Percentiles rank a stretch among this genome's conserved stretches.
phyloP scores from a whole-genome alignment of 192 early-diverging fungal species.

The Coemansia sp. region DNA sequence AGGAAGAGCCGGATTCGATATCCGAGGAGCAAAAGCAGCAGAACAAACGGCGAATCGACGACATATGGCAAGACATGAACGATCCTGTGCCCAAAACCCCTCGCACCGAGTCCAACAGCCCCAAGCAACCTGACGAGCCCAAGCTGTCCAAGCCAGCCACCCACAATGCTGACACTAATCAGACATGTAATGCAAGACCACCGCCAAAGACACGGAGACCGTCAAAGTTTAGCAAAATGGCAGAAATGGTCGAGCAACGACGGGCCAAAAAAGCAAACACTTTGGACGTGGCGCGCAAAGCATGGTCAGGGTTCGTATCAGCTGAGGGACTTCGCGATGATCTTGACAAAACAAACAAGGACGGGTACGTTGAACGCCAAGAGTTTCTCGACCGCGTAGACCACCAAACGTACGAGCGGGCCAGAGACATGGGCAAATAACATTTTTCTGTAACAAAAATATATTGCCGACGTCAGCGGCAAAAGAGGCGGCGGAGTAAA shows the following conservation, averaged over 20 bases:
- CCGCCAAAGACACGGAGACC: constrained; percentile 2
- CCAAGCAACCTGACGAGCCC: not conserved
- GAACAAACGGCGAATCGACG: constrained; percentile 44
- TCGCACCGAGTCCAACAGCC: constrained; percentile 9
- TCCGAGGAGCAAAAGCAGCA: constrained; percentile 17
- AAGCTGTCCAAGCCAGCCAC: not conserved
- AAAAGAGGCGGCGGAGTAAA: too few relatives aligned
- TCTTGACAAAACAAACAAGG: constrained; percentile 53
- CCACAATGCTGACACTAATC: too few relatives aligned
- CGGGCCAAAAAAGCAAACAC: constrained; percentile 44
- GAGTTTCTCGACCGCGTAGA: constrained; percentile 48
- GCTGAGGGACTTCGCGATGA: constrained; percentile 49
- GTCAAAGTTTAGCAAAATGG: constrained; percentile 52
- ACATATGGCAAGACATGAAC: constrained; percentile 47
- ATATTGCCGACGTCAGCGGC: not conserved
- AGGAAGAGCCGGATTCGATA: not conserved
- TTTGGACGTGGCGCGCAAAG: constrained; percentile 41
- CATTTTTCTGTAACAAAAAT: not conserved
- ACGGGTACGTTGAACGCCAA: constrained; percentile 53
- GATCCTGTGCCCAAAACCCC: constrained; percentile 14
- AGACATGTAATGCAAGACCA: not conserved
- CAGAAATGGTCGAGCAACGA: constrained; percentile 41
- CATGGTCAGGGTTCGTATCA: constrained; percentile 49
- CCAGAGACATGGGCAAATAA: constrained; percentile 22
- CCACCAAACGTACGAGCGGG: constrained; percentile 37